These are phyloP conservation scores for Apostasia ramifera DNA, from an alignment of 106 monocot species.

Conservation along the genomic window DNA sequence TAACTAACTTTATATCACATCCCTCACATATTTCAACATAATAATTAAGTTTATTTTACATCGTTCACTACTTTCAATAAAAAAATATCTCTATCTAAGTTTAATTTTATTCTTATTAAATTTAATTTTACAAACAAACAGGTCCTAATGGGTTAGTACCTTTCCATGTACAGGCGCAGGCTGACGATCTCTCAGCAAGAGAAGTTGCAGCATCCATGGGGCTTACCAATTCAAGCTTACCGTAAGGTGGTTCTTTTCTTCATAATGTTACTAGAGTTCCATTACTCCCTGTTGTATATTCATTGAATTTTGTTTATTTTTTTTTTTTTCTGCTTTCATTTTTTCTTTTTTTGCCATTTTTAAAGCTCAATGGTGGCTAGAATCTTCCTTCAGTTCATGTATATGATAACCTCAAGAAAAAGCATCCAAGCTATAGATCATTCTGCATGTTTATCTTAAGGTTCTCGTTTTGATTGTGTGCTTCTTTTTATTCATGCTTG, in stretches of 20 bases:
- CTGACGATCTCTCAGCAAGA: conserved; percentile 39
- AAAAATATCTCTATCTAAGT: not conserved
- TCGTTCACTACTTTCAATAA: not conserved
- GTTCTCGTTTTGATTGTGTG: no score
- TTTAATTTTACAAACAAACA: no score
- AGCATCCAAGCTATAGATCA: no score
- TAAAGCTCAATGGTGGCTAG: no score
- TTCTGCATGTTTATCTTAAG: no score
- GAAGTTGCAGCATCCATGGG: conserved; percentile 66
- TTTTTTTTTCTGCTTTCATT: no score
- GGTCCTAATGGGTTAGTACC: not conserved
- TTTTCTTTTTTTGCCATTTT: no score
- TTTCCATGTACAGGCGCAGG: conserved; percentile 48
- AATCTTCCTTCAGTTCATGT: no score
- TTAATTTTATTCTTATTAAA: not conserved
- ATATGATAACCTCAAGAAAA: no score
- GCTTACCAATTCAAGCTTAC: conserved; percentile 39
- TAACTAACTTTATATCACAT: not conserved
- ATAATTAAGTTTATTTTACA: not conserved
- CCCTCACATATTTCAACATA: not conserved
- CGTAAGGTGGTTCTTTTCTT: conserved; percentile 9
- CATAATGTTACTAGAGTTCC: not conserved
- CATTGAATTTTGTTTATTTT: no score
- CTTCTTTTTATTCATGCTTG: no score
- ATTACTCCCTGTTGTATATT: no score